phyloP scores from a whole-genome alignment of 768 basidiomycete genomes.

The Amanita muscaria region DNA sequence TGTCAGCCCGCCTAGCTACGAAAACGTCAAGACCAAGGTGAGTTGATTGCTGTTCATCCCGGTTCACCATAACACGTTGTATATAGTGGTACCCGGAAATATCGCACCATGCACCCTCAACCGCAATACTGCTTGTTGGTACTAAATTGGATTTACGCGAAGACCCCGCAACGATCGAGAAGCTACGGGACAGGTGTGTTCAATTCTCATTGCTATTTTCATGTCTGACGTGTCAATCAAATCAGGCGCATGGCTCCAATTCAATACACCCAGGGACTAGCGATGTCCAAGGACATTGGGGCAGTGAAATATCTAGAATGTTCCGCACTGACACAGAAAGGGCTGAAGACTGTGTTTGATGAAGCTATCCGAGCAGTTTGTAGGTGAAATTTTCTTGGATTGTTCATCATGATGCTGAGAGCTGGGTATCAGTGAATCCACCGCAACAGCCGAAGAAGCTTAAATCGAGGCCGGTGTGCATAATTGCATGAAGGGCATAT shows the following conservation, averaged over 20 bases:
- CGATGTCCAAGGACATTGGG: constrained; percentile 88
- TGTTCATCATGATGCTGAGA: not conserved
- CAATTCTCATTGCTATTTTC: not conserved
- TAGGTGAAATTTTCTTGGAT: constrained; percentile 35
- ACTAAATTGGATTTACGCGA: constrained; percentile 98
- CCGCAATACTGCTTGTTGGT: constrained; percentile 88
- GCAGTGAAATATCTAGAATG: constrained; percentile 97
- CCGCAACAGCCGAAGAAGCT: constrained; percentile 51
- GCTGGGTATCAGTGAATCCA: constrained; percentile 54
- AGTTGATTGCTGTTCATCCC: constrained; percentile 17
- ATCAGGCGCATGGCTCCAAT: constrained; percentile 89
- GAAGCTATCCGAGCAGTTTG: constrained; percentile 96
- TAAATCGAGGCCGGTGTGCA: constrained; percentile 44
- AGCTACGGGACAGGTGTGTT: constrained; percentile 77
- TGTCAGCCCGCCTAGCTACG: constrained; percentile 95
- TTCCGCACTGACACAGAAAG: constrained; percentile 95
- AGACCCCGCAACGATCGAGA: constrained; percentile 87
- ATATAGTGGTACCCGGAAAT: constrained; percentile 93
- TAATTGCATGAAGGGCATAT: constrained; percentile 55
- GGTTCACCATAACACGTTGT: constrained; percentile 10
- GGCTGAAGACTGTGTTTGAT: constrained; percentile 97
- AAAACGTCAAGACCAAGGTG: constrained; percentile 97
- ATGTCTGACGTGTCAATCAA: not conserved
- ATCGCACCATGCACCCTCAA: constrained; percentile 92
- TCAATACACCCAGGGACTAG: constrained; percentile 82